phyloP scores from a whole-genome alignment of 306 rosid species.

The Albizia julibrissin region DNA sequence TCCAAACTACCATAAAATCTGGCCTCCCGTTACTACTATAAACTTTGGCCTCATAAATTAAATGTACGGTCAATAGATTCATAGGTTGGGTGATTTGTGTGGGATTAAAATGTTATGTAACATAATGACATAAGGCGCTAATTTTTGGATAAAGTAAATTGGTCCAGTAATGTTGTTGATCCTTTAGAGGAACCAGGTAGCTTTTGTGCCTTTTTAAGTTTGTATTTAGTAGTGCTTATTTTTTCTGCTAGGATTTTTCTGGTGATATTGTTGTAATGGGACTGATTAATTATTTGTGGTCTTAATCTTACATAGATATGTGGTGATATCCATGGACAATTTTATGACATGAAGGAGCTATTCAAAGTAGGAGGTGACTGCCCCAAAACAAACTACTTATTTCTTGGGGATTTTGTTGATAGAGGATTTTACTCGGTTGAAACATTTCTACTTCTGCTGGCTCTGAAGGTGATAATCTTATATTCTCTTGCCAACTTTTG shows the following conservation, averaged over 20 bases:
- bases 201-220: constrained; percentile 23
- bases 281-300: constrained; percentile 20
- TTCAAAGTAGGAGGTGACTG: constrained; percentile 99
- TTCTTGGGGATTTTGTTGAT: constrained; percentile 98
- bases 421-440: constrained; percentile 96
- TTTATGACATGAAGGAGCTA: constrained; percentile 99
- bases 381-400: constrained; percentile 92
- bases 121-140: background rate
- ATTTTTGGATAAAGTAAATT: background rate
- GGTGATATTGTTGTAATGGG: constrained; percentile 6
- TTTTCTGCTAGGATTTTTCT: background rate
- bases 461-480: constrained; percentile 73
- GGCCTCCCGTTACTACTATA: background rate
- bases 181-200: background rate
- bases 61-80: background rate
- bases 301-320: constrained; percentile 67
- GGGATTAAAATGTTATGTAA: constrained; percentile 22
- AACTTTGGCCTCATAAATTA: background rate
- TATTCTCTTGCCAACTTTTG: constrained; percentile 1
- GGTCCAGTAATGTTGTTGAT: background rate
- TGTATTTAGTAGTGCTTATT: background rate
- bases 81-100: background rate
- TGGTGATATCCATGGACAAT: constrained; percentile 98
- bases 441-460: constrained; percentile 91
- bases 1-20: background rate